Evolutionary conservation across 2,329 filamentous ascomycete genomes (phyloP), one percentile per base, ranked within the genome.

Genomic region (Nemania bipapillata): DNA sequence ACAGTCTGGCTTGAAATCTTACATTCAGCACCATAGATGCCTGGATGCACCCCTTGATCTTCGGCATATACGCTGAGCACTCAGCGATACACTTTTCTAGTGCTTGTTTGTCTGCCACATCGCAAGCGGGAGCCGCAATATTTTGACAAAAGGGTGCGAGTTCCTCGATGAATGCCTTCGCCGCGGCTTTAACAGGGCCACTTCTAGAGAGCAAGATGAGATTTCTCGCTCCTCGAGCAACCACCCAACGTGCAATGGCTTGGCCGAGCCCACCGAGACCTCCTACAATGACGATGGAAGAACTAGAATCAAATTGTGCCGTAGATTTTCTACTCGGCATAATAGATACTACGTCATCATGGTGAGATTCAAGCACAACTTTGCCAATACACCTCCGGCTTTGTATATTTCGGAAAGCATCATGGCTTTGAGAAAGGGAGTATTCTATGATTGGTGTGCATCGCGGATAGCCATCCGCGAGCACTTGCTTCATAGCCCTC

Each of bases 21-120:
- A 77, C 74, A 65, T 73, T 66, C 1, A 81, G 70, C 15, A 82
- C 81, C 81, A 84, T 83, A 1, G 83, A 79, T 6, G 75, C 76
- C 63, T 85, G 83, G 11, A 85, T 84, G 80, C 30, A 85, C 66
- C 55, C 84, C 73, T 35, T 83, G 79, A 65, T 78, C 68, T 26
- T 82, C 74, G 5, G 80, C 80, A 68, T 79, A 56, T 69, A 73
- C 35, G 68, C 67, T 61, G 45, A 62, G 22, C 52, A 57, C 20
- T 62, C 71, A 11, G 70, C 68, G 5, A 80, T 64, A 5, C 73
- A 74, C 11, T 53, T 74, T 32, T 72, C 70, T 1, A 84, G 70
- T 22, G 77, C 63, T 74, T 57, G 68, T 70, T 58, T 8, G 40
- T 78, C 74, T 30, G 73, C 73, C 12, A 79, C 76, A 53, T 79